Base-by-base conservation (phyloP, 176 grass and related monocot species). In the Alopecurus myosuroides region DNA sequence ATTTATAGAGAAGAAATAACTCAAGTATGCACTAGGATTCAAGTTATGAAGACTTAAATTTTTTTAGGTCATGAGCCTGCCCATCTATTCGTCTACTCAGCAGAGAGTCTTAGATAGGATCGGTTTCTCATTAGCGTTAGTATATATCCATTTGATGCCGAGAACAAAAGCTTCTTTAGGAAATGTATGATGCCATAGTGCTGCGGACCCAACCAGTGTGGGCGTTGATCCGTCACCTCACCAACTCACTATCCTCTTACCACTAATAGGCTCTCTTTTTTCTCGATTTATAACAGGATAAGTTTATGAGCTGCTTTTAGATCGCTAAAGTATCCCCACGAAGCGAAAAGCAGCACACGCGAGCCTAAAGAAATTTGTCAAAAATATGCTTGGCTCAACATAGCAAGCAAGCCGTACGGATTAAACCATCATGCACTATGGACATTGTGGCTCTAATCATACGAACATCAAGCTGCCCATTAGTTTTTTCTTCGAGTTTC, bases 201-300 rank as follows among this genome's bases (percentile, higher is more conserved):
- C 31, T 9, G 31, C 7, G 1, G 64, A 37, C 18, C 33, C 11
- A 20, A 37, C 18, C 30, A 65, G 1, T 13, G 4, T 14, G 42
- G 71, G 4, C 9, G 83, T 82, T 82, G 83, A 90, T 77, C 25
- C 77, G 41, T 86, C 88, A 90, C 61, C 63, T 82, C 83, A 58
- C 68, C 58, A 35, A 80, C 25, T 79, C 37, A n/a, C n/a, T 25
- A 25, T 74, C 70, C 3, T 51, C 64, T 60, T 70, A 39, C 60
- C 77, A 77, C 70, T 37, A 89, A 39, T 76, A 69, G 60, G 36
- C 14, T 8, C 6, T 69, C 70, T 11, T 81, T 77, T 80, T 70
- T 34, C 11, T 14, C 13, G 67, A 2, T 62, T 18, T 49, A 6
- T 65, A 26, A 11, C 2, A 28, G n/a, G 34, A 58, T 77, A 58